phyloP scores from a whole-genome alignment of 108 stramenopile genomes.

The Nitzschia putrida region DNA sequence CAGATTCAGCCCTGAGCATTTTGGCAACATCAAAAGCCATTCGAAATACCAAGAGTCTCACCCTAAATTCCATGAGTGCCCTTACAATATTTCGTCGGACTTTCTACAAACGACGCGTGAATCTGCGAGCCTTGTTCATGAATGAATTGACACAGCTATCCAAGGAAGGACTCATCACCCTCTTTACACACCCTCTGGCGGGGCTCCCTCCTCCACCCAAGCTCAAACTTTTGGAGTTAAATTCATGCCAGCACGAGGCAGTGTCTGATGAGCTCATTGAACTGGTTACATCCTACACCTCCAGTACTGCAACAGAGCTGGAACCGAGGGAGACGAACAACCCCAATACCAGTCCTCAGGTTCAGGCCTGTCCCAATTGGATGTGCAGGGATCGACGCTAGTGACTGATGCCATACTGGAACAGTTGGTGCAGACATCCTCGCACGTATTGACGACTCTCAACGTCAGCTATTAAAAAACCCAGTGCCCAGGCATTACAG shows the following conservation, averaged over 20 bases:
- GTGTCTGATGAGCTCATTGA: conserved; percentile 70
- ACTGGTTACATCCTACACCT: conserved; percentile 51
- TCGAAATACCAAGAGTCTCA: conserved; percentile 61
- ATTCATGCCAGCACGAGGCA: conserved; percentile 58
- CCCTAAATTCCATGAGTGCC: conserved; percentile 48
- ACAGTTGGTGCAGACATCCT: conserved; percentile 57
- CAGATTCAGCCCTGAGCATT: conserved; percentile 40
- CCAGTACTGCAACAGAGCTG: conserved; percentile 31
- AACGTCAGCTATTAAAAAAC: conserved; percentile 80
- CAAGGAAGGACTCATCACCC: conserved; percentile 62
- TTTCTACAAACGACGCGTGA: conserved; percentile 44
- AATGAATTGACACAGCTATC: conserved; percentile 63
- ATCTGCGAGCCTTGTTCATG: conserved; percentile 56
- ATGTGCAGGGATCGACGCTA: conserved; percentile 46
- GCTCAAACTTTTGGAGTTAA: conserved; percentile 58
- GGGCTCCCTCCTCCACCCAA: conserved; percentile 68
- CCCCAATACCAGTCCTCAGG: conserved; percentile 20
- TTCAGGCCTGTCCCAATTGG: conserved; percentile 44
- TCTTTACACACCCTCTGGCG: conserved; percentile 64
- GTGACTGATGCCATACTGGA: conserved; percentile 63
- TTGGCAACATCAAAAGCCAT: conserved; percentile 49
- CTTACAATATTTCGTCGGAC: conserved; percentile 51
- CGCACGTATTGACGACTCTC: conserved; percentile 56
- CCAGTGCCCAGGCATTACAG: conserved; percentile 57
- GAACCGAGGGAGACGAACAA: conserved; percentile 1